A percentile compares a stretch with the other conserved stretches of the same genome.
Evolutionary conservation across 148 eudicot genomes (phyloP).

Genomic region (Hydrangea macrophylla): DNA sequence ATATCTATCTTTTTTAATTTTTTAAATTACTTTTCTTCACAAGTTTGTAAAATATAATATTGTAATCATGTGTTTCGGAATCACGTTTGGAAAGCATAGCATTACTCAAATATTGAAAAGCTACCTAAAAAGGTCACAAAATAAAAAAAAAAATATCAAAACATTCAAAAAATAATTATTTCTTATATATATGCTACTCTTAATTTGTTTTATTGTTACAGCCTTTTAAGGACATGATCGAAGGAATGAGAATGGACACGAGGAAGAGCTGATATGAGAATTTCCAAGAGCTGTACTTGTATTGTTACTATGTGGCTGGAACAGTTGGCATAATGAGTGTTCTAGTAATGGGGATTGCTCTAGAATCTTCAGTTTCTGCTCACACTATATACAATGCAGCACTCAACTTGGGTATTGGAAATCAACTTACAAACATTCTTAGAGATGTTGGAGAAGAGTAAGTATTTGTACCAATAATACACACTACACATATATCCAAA

Average conservation of each 20-base stretch:
- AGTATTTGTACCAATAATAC: conserved; percentile 6
- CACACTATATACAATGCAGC: conserved; percentile 47
- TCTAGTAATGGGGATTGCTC: conserved; percentile 52
- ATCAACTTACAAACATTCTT: conserved; percentile 69
- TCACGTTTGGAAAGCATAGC: not conserved
- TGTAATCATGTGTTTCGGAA: too few species aligned
- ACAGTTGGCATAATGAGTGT: conserved; percentile 59
- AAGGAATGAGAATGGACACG: conserved; percentile 68
- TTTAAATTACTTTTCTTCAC: too few species aligned
- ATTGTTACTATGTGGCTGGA: conserved; percentile 65
- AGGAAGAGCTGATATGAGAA: conserved; percentile 49
- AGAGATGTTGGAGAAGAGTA: conserved; percentile 75
- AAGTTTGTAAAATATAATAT: too few species aligned
- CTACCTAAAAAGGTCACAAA: not conserved
- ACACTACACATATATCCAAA: not conserved
- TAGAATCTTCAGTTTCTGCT: conserved; percentile 29
- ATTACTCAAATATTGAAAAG: too few species aligned
- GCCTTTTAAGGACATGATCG: conserved; percentile 64
- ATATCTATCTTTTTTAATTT: not conserved
- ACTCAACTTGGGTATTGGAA: conserved; percentile 44
- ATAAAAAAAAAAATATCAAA: too few species aligned
- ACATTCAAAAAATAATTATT: not conserved
- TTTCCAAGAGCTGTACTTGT: conserved; percentile 51
- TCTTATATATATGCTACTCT: too few species aligned
- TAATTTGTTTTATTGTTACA: conserved; percentile 10